Percentiles rank a stretch among this genome's conserved stretches.
These are phyloP conservation scores for Madurella fahalii DNA, from an alignment of 2,329 filamentous ascomycete species.

Conservation along the genomic window DNA sequence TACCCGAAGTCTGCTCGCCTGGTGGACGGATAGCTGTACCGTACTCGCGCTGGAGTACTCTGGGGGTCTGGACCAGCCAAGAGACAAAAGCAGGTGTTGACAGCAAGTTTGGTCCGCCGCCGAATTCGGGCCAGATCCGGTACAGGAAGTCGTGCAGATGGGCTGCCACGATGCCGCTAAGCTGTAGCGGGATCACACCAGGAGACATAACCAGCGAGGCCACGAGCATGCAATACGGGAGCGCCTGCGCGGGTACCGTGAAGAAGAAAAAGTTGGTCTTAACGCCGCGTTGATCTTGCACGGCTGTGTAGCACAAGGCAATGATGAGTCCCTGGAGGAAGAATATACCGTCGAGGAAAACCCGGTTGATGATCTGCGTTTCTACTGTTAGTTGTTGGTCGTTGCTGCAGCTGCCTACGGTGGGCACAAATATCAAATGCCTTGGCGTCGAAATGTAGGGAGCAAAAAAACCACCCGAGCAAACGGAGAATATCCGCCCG, in stretches of 20 bases:
- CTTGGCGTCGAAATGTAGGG: slow-evolving; percentile 51
- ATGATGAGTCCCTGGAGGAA: slow-evolving; percentile 66
- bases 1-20: slow-evolving; percentile 33
- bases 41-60: slow-evolving; percentile 49
- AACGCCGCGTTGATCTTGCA: slow-evolving; percentile 76
- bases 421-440: neutral
- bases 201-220: slow-evolving; percentile 67
- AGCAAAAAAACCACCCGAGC: slow-evolving; percentile 56
- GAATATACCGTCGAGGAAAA: slow-evolving; percentile 46
- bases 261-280: slow-evolving; percentile 78
- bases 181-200: slow-evolving; percentile 56
- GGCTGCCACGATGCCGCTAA: slow-evolving; percentile 78
- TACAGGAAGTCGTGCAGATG: slow-evolving; percentile 90
- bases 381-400: slow-evolving; percentile 19
- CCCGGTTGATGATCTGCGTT: slow-evolving; percentile 47
- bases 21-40: slow-evolving; percentile 55
- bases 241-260: slow-evolving; percentile 73
- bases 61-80: slow-evolving; percentile 56
- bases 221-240: slow-evolving; percentile 76
- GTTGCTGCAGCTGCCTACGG: slow-evolving; percentile 4
- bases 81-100: slow-evolving; percentile 69
- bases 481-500: slow-evolving; percentile 55
- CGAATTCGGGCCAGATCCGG: slow-evolving; percentile 82
- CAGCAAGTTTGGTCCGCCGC: slow-evolving; percentile 73
- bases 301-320: slow-evolving; percentile 77